Conservation (phyloP, 495 filamentous ascomycete genomes). For the Trypethelium eluteriae region DNA sequence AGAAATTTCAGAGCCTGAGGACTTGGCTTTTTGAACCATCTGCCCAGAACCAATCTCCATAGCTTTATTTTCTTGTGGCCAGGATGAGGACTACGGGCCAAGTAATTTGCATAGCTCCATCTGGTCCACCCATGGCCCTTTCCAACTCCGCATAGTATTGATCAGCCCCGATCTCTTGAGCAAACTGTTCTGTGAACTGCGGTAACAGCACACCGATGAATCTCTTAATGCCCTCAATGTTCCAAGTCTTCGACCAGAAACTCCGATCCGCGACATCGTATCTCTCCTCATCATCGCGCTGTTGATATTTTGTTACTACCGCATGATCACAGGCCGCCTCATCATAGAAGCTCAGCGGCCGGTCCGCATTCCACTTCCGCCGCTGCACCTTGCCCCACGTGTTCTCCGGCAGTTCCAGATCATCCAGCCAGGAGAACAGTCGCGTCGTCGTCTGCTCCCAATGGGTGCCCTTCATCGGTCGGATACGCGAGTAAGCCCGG, state of each 20-base stretch:
- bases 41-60: too few relatives aligned
- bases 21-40: too few relatives aligned
- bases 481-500: background rate
- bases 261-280: background rate
- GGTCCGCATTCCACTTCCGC: slow-evolving; percentile 4
- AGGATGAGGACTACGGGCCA: slow-evolving; percentile 5
- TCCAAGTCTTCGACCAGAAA: slow-evolving; percentile 1
- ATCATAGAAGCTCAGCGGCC: slow-evolving; percentile 3
- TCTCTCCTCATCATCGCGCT: background rate
- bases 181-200: slow-evolving; percentile 4
- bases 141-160: background rate
- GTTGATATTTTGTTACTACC: background rate
- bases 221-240: slow-evolving; percentile 3
- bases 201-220: slow-evolving; percentile 7
- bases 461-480: background rate
- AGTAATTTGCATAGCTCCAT: background rate
- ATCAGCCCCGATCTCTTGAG: background rate
- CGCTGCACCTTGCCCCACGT: slow-evolving; percentile 1
- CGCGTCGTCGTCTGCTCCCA: slow-evolving; percentile 3
- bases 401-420: background rate
- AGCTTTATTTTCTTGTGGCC: background rate
- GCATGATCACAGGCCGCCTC: slow-evolving; percentile 9
- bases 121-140: slow-evolving; percentile 1
- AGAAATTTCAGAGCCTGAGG: too few relatives aligned
- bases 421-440: slow-evolving; percentile 2